Evolutionary conservation across 2,329 filamentous ascomycete species (phyloP).

Genomic region (Fusarium pilosicola): DNA sequence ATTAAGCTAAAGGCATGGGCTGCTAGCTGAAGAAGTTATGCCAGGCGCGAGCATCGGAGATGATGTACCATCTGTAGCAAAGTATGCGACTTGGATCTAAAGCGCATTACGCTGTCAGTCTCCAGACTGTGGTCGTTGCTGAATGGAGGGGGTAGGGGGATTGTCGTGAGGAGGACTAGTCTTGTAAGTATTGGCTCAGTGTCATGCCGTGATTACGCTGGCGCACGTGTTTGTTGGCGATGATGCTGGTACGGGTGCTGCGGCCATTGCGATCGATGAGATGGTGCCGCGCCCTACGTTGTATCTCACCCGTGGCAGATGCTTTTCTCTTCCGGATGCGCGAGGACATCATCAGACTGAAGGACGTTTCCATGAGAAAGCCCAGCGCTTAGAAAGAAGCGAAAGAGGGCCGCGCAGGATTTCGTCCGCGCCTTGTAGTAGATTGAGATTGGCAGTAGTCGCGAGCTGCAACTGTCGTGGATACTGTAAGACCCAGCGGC

Average conservation of each 20-base stretch:
- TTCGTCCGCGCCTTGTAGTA: neutral
- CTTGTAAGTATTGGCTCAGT: no score
- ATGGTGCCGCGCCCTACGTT: neutral
- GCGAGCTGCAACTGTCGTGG: neutral
- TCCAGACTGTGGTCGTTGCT: neutral
- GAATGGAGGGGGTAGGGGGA: neutral
- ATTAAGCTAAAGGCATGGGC: fast-evolving
- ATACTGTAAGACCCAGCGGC: neutral
- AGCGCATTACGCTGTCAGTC: neutral
- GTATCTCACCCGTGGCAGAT: neutral
- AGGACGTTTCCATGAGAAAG: neutral
- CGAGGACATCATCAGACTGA: fast-evolving
- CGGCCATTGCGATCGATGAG: neutral
- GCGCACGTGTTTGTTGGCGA: no score
- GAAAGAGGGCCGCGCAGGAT: neutral
- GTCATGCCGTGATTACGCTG: no score
- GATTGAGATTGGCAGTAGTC: neutral
- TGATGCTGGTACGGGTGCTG: neutral
- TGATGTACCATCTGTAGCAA: neutral
- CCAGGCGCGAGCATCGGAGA: no score
- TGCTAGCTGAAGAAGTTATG: neutral
- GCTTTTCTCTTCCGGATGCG: neutral
- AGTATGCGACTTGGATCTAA: neutral
- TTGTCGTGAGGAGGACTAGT: no score
- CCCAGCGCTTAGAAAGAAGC: neutral